Evolutionary conservation across 2,329 filamentous ascomycete species (phyloP).

Genomic region (Tolypocladium tundrense): DNA sequence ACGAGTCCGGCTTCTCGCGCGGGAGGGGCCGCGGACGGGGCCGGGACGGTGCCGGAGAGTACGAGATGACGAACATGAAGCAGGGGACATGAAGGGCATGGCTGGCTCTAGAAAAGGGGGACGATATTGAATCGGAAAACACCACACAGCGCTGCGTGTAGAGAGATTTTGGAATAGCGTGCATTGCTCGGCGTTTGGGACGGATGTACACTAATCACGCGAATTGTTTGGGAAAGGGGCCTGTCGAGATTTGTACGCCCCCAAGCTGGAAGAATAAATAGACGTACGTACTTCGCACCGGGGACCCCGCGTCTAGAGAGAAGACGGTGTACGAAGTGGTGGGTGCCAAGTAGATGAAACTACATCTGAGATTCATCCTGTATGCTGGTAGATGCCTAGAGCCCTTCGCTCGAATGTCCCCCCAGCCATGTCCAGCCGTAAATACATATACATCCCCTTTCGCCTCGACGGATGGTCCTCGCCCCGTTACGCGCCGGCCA

Average conservation of each 20-base stretch:
- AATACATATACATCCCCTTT: neutral
- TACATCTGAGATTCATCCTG: neutral
- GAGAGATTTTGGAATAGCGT: constrained; percentile 14
- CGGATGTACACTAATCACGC: constrained; percentile 5
- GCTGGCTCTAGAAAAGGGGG: neutral
- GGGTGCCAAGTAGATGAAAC: neutral
- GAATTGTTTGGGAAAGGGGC: neutral
- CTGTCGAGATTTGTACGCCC: neutral
- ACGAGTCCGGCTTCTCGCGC: constrained; percentile 29
- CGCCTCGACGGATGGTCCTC: neutral
- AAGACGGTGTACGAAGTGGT: no score
- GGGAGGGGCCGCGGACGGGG: constrained; percentile 42
- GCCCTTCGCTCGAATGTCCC: neutral
- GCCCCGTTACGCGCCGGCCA: constrained; percentile 59
- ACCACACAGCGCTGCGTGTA: neutral
- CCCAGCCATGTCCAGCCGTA: neutral
- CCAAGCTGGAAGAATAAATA: neutral
- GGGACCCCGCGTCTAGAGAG: neutral
- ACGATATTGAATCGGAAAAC: neutral
- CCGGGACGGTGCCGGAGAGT: constrained; percentile 46
- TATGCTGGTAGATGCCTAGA: neutral
- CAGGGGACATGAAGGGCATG: constrained; percentile 2
- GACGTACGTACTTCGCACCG: neutral
- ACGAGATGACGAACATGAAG: constrained; percentile 54
- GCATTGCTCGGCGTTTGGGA: constrained; percentile 24